Evolutionary conservation across 2,329 filamentous ascomycete species (phyloP), one percentile per base, ranked within the genome.

Genomic region (Paecilomyces variotii): DNA sequence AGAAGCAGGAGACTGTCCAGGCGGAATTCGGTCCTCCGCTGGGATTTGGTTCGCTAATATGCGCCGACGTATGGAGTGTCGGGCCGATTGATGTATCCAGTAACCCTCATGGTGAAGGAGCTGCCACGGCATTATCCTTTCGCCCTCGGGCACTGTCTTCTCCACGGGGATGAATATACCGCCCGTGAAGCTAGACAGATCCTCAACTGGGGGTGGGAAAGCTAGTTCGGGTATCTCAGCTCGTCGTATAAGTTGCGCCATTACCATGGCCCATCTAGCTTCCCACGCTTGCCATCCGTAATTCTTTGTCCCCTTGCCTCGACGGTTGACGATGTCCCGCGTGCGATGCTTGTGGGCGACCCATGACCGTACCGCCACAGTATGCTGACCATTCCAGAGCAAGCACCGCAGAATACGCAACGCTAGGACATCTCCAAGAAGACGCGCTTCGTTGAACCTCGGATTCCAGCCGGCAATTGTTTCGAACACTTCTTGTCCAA

Each of bases 271-370:
- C 85, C 85, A 87, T 58, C 89, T 83, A 49, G 90, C 86, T 75
- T 96, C 89, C 92, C 93, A 99, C 1, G 93, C 92, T 68, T 91
- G 84, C 90, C 92, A 97, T 4, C 91, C 90, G 71, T 97, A 97
- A 64, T 90, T 96, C 32, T 86, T 84, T 2, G 90, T 91, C 0
- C 93, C 93, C 65, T 90, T 90, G 3, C 91, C 92, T 64, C 88
- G 86, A 19, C 89, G 83, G 68, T 96, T 90, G 14, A 97, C 79
- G 56, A 97, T 84, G 65, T 90, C 88, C 57, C 81, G 82, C 63
- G 93, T 86, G 58, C 87, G 84, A 57, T 86, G 82, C 61, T 87
- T 85, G 72, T 97, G 95, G 39, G 79, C 80, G 59, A 87, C 81
- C 93, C 93, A 97, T 57, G 87, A 84, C 57, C 89, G 85, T 5